Evolutionary conservation across 495 filamentous ascomycete species (phyloP).

Genomic region (Tuber borchii): DNA sequence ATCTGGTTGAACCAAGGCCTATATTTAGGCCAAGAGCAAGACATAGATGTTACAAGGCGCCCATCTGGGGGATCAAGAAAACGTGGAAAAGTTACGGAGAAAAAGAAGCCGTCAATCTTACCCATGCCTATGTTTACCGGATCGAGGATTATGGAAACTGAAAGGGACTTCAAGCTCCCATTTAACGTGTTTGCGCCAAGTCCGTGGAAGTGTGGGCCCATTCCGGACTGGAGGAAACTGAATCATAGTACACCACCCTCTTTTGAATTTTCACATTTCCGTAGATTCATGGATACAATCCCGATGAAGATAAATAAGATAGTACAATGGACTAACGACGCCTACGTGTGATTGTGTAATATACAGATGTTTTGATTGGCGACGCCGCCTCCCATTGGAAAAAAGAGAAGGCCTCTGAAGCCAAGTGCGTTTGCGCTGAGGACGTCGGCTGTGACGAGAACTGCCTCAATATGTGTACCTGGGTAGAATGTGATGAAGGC

Average conservation of each 20-base stretch:
- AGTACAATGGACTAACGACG: slow-evolving; percentile 33
- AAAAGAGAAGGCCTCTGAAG: slow-evolving; percentile 65
- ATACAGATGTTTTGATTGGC: slow-evolving; percentile 79
- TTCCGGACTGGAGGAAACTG: slow-evolving; percentile 81
- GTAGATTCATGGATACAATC: not conserved
- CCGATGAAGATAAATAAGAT: slow-evolving; percentile 3
- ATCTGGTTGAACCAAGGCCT: slow-evolving; percentile 73
- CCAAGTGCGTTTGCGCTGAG: slow-evolving; percentile 68
- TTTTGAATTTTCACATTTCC: slow-evolving; percentile 11
- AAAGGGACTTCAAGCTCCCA: slow-evolving; percentile 77
- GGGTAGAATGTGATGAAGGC: slow-evolving; percentile 87
- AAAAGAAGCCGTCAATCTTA: slow-evolving; percentile 46
- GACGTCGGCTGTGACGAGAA: slow-evolving; percentile 77
- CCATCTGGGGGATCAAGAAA: slow-evolving; percentile 57
- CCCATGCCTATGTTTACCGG: slow-evolving; percentile 65
- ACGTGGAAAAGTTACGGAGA: slow-evolving; percentile 51
- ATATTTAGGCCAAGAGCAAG: slow-evolving; percentile 75
- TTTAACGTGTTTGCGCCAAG: slow-evolving; percentile 84
- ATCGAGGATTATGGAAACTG: slow-evolving; percentile 54
- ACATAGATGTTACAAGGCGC: slow-evolving; percentile 55
- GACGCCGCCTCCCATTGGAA: slow-evolving; percentile 82
- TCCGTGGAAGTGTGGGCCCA: slow-evolving; percentile 69
- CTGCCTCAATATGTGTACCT: slow-evolving; percentile 92
- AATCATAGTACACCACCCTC: slow-evolving; percentile 64
- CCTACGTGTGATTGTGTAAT: slow-evolving; percentile 13